Evolutionary conservation across 2,329 filamentous ascomycete genomes (phyloP), one percentile per base, ranked within the genome.

Genomic region (Seiridium unicorne): DNA sequence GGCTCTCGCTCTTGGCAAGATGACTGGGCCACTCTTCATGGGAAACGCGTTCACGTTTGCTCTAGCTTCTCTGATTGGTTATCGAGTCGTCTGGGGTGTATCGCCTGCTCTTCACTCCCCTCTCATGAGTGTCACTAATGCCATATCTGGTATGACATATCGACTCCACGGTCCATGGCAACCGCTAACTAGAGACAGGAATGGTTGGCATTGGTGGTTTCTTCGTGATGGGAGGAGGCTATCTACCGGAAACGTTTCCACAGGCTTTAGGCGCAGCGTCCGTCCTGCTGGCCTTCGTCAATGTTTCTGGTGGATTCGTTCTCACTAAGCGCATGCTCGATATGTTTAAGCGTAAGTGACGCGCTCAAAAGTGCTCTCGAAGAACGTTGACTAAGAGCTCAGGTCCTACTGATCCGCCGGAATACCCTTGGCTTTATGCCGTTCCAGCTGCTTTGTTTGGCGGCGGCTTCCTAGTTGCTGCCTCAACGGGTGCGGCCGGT

Each of bases 261-360:
- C 92, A 96, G 71, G 75, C 78, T 2, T 85, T 97, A 42, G 93
- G 92, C 58, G 90, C 92, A 2, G 75, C 87, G 1, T 96, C 92
- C 1, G 93, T 96, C 1, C 79, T 95, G 4, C 78, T 97, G 26
- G 92, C 92, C 0, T 96, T 95, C 70, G 90, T 96, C 63, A 96
- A 96, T 65, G 88, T 97, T 3, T 89, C 90, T 0, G 93, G 93
- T 60, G 93, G 93, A 0, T 97, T 97, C 62, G 90, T 96, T 48
- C 92, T 97, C 61, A 96, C 92, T 3, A 96, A 96, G 77, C 84
- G 93, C 63, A 97, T 97, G 93, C 80, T 97, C 48, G 92, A 96
- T 72, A 94, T 94, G 91, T 94, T 94, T 72, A 90, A 90, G 71
- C 84, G 90, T 81, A 70, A 68, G 83, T 72, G 5, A 54, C 3